A percentile compares a stretch with the other conserved stretches of the same genome.
These are phyloP conservation scores for Cladosporium colombiae DNA, from an alignment of 2,329 filamentous ascomycete species.

Conservation along the genomic window DNA sequence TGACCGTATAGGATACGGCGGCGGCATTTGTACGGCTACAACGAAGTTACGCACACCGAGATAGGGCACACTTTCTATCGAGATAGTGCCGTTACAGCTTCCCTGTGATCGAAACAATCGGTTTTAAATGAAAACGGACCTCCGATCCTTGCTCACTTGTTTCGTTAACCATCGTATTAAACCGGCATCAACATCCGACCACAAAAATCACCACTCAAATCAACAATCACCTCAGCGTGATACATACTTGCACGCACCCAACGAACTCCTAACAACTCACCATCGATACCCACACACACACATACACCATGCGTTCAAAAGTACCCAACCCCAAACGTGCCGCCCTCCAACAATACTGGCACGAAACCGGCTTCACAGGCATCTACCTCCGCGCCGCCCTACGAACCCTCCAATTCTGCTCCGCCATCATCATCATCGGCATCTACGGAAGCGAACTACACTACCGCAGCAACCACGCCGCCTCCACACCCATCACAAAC, in stretches of 20 bases:
- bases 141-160: neutral
- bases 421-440: slow-evolving; percentile 7
- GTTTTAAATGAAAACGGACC: neutral
- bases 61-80: neutral
- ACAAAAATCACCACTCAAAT: neutral
- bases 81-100: neutral
- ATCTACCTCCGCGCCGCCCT: neutral
- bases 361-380: slow-evolving; percentile 1
- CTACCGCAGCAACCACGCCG: neutral
- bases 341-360: neutral
- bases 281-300: neutral
- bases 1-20: slow-evolving; percentile 1
- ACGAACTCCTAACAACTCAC: neutral
- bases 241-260: neutral
- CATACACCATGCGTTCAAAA: neutral
- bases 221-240: neutral
- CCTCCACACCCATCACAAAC: neutral
- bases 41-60: neutral
- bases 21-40: neutral
- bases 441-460: slow-evolving; percentile 7
- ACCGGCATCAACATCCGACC: neutral
- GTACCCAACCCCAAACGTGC: neutral
- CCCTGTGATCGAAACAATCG: neutral
- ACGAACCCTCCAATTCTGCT: slow-evolving; percentile 1
- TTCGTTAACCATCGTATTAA: neutral